Conservation (phyloP, 139 green algal species). For the Chlorella sp. region DNA sequence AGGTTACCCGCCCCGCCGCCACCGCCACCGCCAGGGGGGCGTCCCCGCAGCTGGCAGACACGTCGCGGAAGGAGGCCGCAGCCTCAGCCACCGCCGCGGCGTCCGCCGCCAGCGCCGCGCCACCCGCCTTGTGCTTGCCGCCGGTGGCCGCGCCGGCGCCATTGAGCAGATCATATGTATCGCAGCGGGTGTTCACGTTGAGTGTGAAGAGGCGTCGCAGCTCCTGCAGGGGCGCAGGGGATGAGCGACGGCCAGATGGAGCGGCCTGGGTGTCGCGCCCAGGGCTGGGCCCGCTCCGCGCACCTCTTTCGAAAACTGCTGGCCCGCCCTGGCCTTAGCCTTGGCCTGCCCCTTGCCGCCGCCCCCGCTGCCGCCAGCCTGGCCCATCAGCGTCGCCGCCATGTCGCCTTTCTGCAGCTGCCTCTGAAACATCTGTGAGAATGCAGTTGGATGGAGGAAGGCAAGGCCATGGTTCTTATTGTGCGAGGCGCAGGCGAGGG, state of each 20-base stretch:
- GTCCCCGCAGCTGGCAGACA: conserved; percentile 20
- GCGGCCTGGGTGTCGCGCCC: neutral
- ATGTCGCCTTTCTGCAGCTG: conserved; percentile 81
- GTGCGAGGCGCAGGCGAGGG: too few species aligned
- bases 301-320: conserved; percentile 46
- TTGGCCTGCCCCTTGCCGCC: conserved; percentile 9
- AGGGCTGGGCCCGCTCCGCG: neutral
- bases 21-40: conserved; percentile 33
- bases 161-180: too few species aligned
- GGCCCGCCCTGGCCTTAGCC: conserved; percentile 4
- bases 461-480: too few species aligned
- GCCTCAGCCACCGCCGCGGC: neutral
- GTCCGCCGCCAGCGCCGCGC: too few species aligned
- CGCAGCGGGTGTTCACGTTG: neutral
- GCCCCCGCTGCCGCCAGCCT: neutral
- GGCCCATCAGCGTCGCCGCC: conserved; percentile 36
- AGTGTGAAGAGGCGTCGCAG: neutral
- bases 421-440: conserved; percentile 88
- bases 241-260: neutral
- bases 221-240: neutral
- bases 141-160: neutral
- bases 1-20: conserved; percentile 26
- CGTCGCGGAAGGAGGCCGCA: conserved; percentile 23
- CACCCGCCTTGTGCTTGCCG: conserved; percentile 1
- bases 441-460: too few species aligned